A percentile compares a stretch with the other conserved stretches of the same genome.
These are phyloP conservation scores for Spiraea crenata DNA, from an alignment of 331 rosid species.

Conservation along the genomic window DNA sequence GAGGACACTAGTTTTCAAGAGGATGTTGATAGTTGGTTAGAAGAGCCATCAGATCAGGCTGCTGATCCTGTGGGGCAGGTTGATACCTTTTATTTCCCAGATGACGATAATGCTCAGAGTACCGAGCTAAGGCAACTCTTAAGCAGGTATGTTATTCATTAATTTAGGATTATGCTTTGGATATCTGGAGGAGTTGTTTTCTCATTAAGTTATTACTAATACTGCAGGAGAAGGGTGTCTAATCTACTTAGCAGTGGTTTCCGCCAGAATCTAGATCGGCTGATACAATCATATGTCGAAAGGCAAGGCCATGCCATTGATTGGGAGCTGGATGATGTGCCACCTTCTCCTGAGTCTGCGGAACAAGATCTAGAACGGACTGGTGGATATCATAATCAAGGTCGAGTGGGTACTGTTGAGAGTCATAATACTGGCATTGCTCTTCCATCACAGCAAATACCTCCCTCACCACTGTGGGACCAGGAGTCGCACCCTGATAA, in stretches of 20 bases:
- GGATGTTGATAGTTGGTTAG: conserved; percentile 88
- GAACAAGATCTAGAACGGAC: conserved; percentile 60
- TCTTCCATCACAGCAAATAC: conserved; percentile 54
- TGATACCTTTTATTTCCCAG: conserved; percentile 73
- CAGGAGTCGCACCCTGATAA: conserved; percentile 56
- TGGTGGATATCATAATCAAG: conserved; percentile 42
- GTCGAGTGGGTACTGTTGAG: conserved; percentile 42
- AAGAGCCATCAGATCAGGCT: conserved; percentile 64
- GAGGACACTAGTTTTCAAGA: conserved; percentile 76
- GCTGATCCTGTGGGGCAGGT: conserved; percentile 52
- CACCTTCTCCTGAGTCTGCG: conserved; percentile 48
- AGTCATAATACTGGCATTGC: conserved; percentile 42
- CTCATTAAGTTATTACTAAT: conserved; percentile 13
- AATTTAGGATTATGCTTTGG: conserved; percentile 9
- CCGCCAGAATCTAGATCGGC: conserved; percentile 87
- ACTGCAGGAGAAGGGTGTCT: conserved; percentile 96
- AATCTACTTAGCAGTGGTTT: conserved; percentile 91
- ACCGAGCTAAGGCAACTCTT: conserved; percentile 89
- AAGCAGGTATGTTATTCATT: conserved; percentile 52
- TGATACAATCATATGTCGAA: conserved; percentile 90
- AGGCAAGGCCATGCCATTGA: conserved; percentile 72
- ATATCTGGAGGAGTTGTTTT: neutral
- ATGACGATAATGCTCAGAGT: conserved; percentile 74
- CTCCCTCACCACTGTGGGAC: conserved; percentile 69
- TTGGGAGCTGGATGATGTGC: conserved; percentile 71